phyloP scores from a whole-genome alignment of 2,329 filamentous ascomycete species.

The Madurella mycetomatis region DNA sequence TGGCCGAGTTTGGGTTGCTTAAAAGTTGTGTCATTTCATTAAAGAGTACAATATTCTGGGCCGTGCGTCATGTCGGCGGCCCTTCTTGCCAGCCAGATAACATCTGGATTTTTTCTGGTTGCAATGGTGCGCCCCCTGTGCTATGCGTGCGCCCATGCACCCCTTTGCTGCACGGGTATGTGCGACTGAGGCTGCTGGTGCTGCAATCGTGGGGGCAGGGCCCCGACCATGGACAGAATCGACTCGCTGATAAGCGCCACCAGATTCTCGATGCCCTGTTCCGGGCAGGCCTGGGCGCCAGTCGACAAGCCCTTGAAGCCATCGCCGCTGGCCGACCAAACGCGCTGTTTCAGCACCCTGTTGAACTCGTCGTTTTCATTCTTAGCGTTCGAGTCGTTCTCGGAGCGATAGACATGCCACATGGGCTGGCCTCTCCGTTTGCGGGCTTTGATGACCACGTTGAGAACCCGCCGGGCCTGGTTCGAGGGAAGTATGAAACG shows the following conservation, averaged over 20 bases:
- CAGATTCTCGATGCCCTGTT: constrained; percentile 42
- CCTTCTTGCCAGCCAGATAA: not conserved
- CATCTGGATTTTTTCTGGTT: not conserved
- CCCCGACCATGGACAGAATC: constrained; percentile 34
- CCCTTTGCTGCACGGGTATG: not conserved
- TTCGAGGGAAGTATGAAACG: constrained; percentile 44
- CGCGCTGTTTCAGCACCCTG: constrained; percentile 35
- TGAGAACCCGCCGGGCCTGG: constrained; percentile 36
- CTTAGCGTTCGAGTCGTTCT: constrained; percentile 24
- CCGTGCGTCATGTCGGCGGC: too few relatives aligned
- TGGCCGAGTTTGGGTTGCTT: too few relatives aligned
- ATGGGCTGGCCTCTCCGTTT: constrained; percentile 41
- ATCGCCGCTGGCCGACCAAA: constrained; percentile 43
- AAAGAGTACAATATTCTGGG: too few relatives aligned
- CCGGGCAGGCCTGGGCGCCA: constrained; percentile 42
- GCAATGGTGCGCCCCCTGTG: constrained; percentile 9
- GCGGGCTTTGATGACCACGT: constrained; percentile 49
- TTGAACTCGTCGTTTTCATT: constrained; percentile 35
- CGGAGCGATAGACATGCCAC: constrained; percentile 21
- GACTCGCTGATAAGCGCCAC: constrained; percentile 46
- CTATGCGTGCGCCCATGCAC: not conserved
- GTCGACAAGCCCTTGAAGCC: constrained; percentile 46
- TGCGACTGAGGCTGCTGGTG: constrained; percentile 14
- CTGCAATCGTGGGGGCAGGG: constrained; percentile 15
- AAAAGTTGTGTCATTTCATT: too few relatives aligned